phyloP scores from a whole-genome alignment of 1,139 yeast species.

The Candida gigantensis region DNA sequence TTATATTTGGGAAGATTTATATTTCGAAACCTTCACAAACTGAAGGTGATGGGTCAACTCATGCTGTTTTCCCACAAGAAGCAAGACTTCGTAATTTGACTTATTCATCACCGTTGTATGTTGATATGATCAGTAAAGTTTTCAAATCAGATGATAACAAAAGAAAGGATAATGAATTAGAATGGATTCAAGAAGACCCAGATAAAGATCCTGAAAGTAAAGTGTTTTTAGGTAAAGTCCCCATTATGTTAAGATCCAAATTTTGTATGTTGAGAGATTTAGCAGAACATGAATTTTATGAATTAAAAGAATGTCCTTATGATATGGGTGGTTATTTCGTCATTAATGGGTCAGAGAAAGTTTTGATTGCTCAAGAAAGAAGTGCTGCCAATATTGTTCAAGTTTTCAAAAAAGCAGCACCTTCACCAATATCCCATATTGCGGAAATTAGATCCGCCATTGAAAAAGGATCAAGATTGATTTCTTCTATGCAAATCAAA shows the following conservation, averaged over 20 bases:
- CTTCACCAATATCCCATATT: slow-evolving; percentile 92
- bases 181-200: slow-evolving; percentile 65
- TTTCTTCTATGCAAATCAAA: slow-evolving; percentile 92
- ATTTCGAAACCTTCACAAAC: slow-evolving; percentile 97
- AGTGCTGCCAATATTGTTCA: slow-evolving; percentile 98
- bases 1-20: slow-evolving; percentile 94
- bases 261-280: slow-evolving; percentile 92
- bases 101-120: slow-evolving; percentile 92
- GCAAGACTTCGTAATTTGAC: slow-evolving; percentile 95
- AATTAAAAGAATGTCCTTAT: slow-evolving; percentile 95
- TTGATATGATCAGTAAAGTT: slow-evolving; percentile 91
- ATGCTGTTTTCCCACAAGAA: slow-evolving; percentile 97
- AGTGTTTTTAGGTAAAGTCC: slow-evolving; percentile 94
- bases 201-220: slow-evolving; percentile 61
- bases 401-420: slow-evolving; percentile 96
- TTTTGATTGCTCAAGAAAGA: slow-evolving; percentile 96
- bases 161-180: slow-evolving; percentile 59
- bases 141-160: slow-evolving; percentile 76
- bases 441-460: slow-evolving; percentile 97
- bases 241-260: slow-evolving; percentile 95
- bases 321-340: slow-evolving; percentile 99
- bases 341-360: slow-evolving; percentile 97
- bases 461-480: slow-evolving; percentile 94
- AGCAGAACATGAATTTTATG: slow-evolving; percentile 93
- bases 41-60: slow-evolving; percentile 99